These are phyloP conservation scores for Lentinula lateritia DNA, from an alignment of 768 basidiomycete genomes.

Conservation along the genomic window DNA sequence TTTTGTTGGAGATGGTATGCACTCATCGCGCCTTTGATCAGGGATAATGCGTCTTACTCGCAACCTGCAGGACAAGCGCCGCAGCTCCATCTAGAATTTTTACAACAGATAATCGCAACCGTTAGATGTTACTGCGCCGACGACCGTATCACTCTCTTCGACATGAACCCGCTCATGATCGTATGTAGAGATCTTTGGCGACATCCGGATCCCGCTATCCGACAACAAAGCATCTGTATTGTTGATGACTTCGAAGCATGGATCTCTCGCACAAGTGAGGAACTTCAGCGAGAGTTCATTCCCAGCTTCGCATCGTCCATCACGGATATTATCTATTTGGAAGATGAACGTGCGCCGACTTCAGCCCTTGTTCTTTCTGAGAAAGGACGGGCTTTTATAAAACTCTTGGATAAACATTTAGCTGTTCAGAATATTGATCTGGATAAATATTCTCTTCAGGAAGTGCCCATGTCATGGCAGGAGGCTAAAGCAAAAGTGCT, in stretches of 20 bases:
- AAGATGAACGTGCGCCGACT: slow-evolving; percentile 2
- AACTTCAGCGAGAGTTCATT: slow-evolving; percentile 4
- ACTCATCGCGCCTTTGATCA: neutral
- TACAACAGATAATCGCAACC: slow-evolving; percentile 1
- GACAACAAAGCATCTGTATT: neutral
- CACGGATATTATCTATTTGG: neutral
- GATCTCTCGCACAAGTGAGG: slow-evolving; percentile 1
- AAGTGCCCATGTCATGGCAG: slow-evolving; percentile 7
- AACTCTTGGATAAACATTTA: neutral
- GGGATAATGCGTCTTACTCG: neutral
- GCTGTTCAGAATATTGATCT: neutral
- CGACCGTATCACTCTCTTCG: slow-evolving; percentile 3
- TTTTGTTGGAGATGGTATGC: slow-evolving; percentile 8
- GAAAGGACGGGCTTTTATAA: neutral
- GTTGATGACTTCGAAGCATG: slow-evolving; percentile 3
- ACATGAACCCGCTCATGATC: slow-evolving; percentile 4
- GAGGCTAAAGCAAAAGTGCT: slow-evolving; percentile 1
- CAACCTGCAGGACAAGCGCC: neutral
- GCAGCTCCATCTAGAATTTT: neutral
- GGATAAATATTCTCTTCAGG: slow-evolving; percentile 1
- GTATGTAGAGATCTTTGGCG: slow-evolving; percentile 4
- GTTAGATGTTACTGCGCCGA: neutral
- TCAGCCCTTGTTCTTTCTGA: slow-evolving; percentile 5
- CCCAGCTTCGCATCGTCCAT: slow-evolving; percentile 6
- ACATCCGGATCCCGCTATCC: neutral